These are phyloP conservation scores for Talaromyces atroroseus DNA, from an alignment of 2,329 filamentous ascomycete species.

Conservation along the genomic window DNA sequence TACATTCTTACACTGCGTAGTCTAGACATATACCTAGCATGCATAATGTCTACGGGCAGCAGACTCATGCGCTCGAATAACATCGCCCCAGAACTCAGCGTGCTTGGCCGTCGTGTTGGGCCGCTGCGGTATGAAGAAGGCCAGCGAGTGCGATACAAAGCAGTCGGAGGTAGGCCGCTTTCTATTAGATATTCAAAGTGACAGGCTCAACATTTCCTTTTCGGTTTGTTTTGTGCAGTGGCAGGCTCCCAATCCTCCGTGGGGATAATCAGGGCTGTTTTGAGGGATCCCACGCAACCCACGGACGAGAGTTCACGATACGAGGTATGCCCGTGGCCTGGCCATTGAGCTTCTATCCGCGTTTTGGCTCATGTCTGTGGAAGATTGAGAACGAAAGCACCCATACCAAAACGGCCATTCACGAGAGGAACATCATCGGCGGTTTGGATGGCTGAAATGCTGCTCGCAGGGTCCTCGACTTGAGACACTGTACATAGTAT, in stretches of 20 bases:
- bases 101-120: background rate
- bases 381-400: conserved; percentile 2
- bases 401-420: background rate
- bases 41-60: background rate
- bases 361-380: no score
- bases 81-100: background rate
- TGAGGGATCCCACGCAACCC: background rate
- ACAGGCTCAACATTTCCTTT: no score
- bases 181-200: no score
- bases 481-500: no score
- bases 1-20: no score
- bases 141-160: background rate
- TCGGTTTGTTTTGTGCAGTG: background rate
- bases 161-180: background rate
- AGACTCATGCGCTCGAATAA: background rate
- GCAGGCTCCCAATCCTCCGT: background rate
- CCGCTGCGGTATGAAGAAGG: background rate
- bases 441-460: background rate
- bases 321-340: no score
- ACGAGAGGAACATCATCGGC: background rate
- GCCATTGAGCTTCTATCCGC: no score
- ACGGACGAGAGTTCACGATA: background rate
- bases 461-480: no score
- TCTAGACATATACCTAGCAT: no score
- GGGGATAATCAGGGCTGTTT: background rate